These are phyloP conservation scores for Juglanconis oblonga DNA, from an alignment of 2,329 filamentous ascomycete species.

Conservation along the genomic window DNA sequence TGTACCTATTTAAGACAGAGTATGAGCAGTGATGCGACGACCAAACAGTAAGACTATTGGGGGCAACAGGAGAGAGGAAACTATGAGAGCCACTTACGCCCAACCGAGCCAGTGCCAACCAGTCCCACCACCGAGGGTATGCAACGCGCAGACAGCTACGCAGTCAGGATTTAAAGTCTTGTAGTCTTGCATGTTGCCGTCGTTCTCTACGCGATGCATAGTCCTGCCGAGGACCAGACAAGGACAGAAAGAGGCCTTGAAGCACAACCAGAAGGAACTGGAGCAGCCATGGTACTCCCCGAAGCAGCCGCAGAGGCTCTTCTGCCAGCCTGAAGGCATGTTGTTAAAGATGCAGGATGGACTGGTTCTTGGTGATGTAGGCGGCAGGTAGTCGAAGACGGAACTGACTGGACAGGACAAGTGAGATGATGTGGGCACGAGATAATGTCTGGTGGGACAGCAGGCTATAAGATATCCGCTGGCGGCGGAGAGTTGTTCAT, in stretches of 20 bases:
- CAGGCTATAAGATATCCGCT: no score
- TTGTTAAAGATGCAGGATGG: neutral
- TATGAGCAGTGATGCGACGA: no score
- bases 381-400: neutral
- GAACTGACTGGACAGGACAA: no score
- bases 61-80: neutral
- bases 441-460: no score
- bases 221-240: conserved; percentile 12
- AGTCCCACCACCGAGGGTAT: conserved; percentile 3
- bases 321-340: neutral
- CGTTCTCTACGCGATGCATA: conserved; percentile 10
- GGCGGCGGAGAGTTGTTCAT: no score
- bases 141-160: conserved; percentile 4
- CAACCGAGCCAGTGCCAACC: conserved; percentile 3
- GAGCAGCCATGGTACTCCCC: neutral
- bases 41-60: no score
- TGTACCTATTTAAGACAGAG: no score
- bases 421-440: no score
- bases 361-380: neutral
- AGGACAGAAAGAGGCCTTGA: conserved; percentile 10
- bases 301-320: conserved; percentile 3
- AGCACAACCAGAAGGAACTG: conserved; percentile 8
- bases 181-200: conserved; percentile 4
- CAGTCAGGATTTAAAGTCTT: conserved; percentile 13
- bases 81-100: neutral